Conservation (phyloP, 2,329 filamentous ascomycete species). For the Pseudogymnoascus sp. region DNA sequence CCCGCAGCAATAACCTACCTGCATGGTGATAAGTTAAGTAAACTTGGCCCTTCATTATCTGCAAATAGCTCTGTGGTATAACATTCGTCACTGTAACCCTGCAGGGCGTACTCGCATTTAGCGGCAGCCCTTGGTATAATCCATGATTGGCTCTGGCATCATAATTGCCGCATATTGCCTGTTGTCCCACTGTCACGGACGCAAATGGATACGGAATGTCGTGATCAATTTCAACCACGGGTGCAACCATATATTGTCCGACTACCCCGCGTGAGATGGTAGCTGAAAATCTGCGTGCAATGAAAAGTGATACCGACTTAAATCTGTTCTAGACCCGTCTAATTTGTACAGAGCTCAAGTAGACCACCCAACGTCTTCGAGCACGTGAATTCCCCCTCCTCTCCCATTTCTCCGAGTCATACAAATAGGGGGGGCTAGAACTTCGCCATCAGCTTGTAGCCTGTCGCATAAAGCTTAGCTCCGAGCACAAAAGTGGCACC, state of each 20-base stretch:
- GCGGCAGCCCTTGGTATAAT: not conserved
- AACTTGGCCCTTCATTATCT: not conserved
- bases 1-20: not conserved
- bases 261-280: not conserved
- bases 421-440: not conserved
- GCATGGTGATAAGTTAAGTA: not conserved
- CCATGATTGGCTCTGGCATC: not conserved
- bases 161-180: not conserved
- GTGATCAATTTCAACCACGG: not conserved
- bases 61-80: not conserved
- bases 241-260: not conserved
- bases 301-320: not conserved
- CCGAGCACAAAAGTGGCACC: conserved; percentile 2
- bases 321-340: not conserved
- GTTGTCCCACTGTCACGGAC: not conserved
- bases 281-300: not conserved
- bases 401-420: not conserved
- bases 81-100: not conserved
- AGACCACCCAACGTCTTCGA: not conserved
- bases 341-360: not conserved
- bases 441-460: not conserved
- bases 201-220: not conserved
- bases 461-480: not conserved
- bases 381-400: not conserved
- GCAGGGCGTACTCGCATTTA: not conserved